Evolutionary conservation across 805 yeast genomes (phyloP), one percentile per base, ranked within the genome.

Genomic region (Candida maesae): DNA sequence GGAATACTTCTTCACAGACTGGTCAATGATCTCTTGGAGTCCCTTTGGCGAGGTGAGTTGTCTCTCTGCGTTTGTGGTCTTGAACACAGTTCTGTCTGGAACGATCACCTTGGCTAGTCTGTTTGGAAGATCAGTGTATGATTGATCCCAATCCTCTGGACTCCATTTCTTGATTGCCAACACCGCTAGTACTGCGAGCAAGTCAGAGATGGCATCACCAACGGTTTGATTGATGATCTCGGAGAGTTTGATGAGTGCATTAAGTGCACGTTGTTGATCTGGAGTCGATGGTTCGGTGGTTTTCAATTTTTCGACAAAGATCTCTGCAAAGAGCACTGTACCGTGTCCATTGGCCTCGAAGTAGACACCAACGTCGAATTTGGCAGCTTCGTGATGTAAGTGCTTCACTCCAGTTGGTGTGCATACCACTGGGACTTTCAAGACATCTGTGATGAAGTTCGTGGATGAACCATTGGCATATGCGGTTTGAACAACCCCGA

Each of bases 291-390:
- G 65, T 25, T 60, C 49, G 36, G 63, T 61, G 9, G 54, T 54
- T 2, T 54, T 53, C 42, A 77, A 68, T 6, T 68, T 67, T 24
- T 58, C 53, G 18, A 63, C 63, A 41, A 78, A 76, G 12, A 65
- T 60, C 1, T 77, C 71, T 5, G 86, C 78, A 59, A 93, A 93
- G 16, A 88, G 70, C 6, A 91, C 95, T 0, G 99, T 93, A 12
- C 99, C 99, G 59, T 93, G 99, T n/a, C 99, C 99, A 60, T 93
- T 93, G 39, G 99, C 99, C 67, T 93, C 99, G 55, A 93, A 93
- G 65, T 93, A 93, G 13, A 93, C 81, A 19, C 99, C 99, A 46
- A 91, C 74, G 56, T 89, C 98, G 57, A 76, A 93, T 32, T 78
- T 73, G 1, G 95, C 93, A 37, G 89, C 95, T 44, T 66, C 74